Evolutionary conservation across 108 stramenopile species (phyloP).

Genomic region (Stephanodiscus triporus): DNA sequence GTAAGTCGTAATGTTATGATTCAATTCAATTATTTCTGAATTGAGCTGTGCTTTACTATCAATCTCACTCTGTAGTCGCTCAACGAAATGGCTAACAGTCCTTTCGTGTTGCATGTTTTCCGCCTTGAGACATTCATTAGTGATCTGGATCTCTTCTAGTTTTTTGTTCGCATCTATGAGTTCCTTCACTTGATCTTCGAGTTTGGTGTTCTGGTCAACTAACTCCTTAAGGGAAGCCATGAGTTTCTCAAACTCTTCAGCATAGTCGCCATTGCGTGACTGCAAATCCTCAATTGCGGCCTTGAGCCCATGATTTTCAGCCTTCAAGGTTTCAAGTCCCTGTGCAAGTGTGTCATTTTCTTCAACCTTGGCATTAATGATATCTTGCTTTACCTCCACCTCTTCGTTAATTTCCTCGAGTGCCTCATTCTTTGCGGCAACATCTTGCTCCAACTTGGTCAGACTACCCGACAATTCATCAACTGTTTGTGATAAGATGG

Average conservation of each 20-base stretch:
- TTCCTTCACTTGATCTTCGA: constrained; percentile 13
- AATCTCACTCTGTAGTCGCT: constrained; percentile 1
- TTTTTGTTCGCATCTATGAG: constrained; percentile 3
- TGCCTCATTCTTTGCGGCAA: constrained; percentile 9
- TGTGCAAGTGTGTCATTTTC: not conserved
- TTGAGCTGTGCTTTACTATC: not conserved
- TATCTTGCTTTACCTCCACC: not conserved
- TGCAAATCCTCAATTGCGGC: not conserved
- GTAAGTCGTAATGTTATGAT: not conserved
- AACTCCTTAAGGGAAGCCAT: constrained; percentile 11
- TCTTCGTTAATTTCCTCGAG: constrained; percentile 5
- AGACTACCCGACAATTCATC: constrained; percentile 6
- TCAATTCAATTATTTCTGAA: not conserved
- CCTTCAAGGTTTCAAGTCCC: not conserved
- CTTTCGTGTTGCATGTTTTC: constrained; percentile 4
- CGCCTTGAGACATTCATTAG: not conserved
- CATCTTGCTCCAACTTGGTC: constrained; percentile 1
- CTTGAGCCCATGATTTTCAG: constrained; percentile 8
- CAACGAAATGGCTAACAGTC: not conserved
- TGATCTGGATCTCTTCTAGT: not conserved
- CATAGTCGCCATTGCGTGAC: constrained; percentile 6
- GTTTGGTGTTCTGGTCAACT: constrained; percentile 11
- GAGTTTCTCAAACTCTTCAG: constrained; percentile 8
- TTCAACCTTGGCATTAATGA: constrained; percentile 1
- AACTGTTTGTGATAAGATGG: not conserved